Conservation (phyloP, 345 rosid species). For the Linum usitatissimum region DNA sequence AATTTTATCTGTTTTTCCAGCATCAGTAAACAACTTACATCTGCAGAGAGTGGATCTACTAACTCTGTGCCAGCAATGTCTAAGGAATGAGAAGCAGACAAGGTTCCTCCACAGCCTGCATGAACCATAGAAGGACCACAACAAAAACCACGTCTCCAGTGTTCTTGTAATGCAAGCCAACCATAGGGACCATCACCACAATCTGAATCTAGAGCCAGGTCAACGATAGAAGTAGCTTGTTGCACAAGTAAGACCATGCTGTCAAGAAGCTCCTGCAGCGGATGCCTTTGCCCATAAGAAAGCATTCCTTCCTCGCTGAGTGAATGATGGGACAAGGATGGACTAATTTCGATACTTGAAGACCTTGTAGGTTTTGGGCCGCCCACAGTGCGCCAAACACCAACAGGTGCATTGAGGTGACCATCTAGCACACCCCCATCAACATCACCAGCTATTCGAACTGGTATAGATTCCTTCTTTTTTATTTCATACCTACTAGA, state of each 20-base stretch:
- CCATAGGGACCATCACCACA: constrained; percentile 92
- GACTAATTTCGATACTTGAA: constrained; percentile 57
- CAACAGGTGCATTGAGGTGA: constrained; percentile 74
- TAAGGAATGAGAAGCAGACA: constrained; percentile 90
- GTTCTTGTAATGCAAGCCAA: constrained; percentile 97
- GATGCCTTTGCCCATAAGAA: constrained; percentile 82
- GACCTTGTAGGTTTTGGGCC: constrained; percentile 60
- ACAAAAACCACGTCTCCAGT: constrained; percentile 85
- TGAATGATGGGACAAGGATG: constrained; percentile 59
- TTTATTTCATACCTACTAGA: constrained; percentile 63
- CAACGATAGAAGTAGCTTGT: constrained; percentile 97
- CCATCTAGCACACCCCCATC: constrained; percentile 76
- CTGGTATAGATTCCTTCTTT: constrained; percentile 81
- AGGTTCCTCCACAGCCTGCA: constrained; percentile 97
- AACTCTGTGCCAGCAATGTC: constrained; percentile 90
- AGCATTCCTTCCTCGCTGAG: constrained; percentile 68
- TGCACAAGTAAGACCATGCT: constrained; percentile 81
- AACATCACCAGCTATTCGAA: constrained; percentile 85
- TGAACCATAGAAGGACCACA: constrained; percentile 96
- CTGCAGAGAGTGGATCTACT: constrained; percentile 92
- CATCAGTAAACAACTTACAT: constrained; percentile 43
- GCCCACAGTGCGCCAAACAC: constrained; percentile 94
- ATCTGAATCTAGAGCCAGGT: constrained; percentile 82
- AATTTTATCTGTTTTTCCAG: background rate
- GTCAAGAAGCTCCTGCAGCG: constrained; percentile 89